Conservation (phyloP, 768 basidiomycete genomes). For the Kwoniella europaea region DNA sequence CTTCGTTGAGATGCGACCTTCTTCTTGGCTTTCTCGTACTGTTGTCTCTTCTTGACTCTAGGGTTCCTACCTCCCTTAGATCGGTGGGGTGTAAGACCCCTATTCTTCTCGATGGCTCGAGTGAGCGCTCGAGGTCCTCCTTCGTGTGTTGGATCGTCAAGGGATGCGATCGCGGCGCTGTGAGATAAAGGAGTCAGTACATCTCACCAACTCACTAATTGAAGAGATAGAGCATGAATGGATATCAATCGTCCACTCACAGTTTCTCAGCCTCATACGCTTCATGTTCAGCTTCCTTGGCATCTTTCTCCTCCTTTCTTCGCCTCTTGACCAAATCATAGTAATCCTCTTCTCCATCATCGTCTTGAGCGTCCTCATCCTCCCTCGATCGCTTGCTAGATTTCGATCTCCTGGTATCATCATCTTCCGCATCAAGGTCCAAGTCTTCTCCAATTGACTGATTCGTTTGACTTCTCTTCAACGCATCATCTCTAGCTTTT, state of each 20-base stretch:
- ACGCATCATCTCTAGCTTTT: constrained; percentile 58
- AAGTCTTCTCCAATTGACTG: constrained; percentile 52
- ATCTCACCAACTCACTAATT: neutral
- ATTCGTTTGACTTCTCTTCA: constrained; percentile 59
- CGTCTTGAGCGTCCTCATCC: constrained; percentile 49
- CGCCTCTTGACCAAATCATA: constrained; percentile 85
- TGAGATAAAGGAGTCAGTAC: neutral
- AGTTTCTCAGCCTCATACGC: constrained; percentile 57
- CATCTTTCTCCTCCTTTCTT: constrained; percentile 72
- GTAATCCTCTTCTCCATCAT: constrained; percentile 70
- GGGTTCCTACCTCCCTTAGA: constrained; percentile 92
- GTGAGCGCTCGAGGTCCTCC: constrained; percentile 85
- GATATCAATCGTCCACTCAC: constrained; percentile 25
- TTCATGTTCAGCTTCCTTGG: constrained; percentile 83
- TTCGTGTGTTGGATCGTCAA: constrained; percentile 58
- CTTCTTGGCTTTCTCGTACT: constrained; percentile 92
- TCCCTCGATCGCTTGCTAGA: constrained; percentile 59
- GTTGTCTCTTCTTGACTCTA: constrained; percentile 92
- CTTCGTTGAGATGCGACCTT: constrained; percentile 86
- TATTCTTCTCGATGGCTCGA: constrained; percentile 89
- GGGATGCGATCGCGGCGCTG: constrained; percentile 21
- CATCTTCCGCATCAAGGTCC: constrained; percentile 51
- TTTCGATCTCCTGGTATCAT: constrained; percentile 58
- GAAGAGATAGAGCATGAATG: neutral
- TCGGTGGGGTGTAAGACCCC: constrained; percentile 87